Evolutionary conservation across 306 rosid species (phyloP), one percentile per base, ranked within the genome.

Genomic region (Heteromeles arbutifolia): DNA sequence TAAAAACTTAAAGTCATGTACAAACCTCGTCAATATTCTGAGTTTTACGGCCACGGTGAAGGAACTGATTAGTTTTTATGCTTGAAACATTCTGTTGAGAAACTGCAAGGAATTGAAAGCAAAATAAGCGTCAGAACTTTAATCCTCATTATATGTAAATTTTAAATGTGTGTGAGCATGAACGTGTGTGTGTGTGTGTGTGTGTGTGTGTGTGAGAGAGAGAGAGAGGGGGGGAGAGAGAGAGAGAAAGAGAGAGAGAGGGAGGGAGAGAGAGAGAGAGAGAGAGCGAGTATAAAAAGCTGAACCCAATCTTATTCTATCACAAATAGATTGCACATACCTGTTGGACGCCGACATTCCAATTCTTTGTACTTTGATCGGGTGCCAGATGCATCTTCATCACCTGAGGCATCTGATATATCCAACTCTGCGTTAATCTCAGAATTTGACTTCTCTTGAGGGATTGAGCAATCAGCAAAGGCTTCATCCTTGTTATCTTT

Each of bases 401-500:
- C 99, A 41, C 97, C 98, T 21, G 97, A 93, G 70, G 86, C 98
- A 34, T 96, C 97, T 73, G 99, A 92, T 84, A 96, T 72, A 67
- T 92, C 99, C 85, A 96, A 86, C 82, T 96, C 99, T 8, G 90
- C 88, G 72, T 96, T 96, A 78, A 96, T 96, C 78, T 92, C 99
- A 44, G 90, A 91, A 87, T 96, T 96, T 76, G 99, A 88, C 85
- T 92, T 96, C 87, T 96, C 99, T 89, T 96, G 99, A 65, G 91
- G 91, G 63, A 85, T 89, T 70, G 87, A 83, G 81, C 99, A 96
- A 69, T 87, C 87, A 80, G 96, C 86, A 84, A 90, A 89, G 77
- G 78, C 88, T 81, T 70, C 79, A 77, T 96, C 92, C 72, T 70
- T 53, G 82, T 89, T 96, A 83, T 90, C 96, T 87, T 84, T 84